Evolutionary conservation across 129 eudicot genomes (phyloP).

Genomic region (Rutidosis leptorrhynchoides): DNA sequence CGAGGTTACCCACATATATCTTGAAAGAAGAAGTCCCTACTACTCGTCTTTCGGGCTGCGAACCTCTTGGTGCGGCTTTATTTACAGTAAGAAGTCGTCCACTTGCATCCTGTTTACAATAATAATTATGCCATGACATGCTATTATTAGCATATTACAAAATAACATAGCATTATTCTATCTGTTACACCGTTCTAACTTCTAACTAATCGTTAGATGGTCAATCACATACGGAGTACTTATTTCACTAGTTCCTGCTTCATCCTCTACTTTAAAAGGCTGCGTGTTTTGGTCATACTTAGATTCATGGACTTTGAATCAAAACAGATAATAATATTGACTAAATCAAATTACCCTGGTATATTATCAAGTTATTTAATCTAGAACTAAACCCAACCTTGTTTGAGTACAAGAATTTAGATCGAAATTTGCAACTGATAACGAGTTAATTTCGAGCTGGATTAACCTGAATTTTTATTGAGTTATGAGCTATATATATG

Average conservation of each 20-base stretch:
- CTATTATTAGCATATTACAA: too few relatives aligned
- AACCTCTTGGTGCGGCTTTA: conserved; percentile 67
- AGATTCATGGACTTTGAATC: neutral
- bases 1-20: conserved; percentile 59
- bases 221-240: conserved; percentile 6
- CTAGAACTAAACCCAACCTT: neutral
- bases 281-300: too few relatives aligned
- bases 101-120: conserved; percentile 41
- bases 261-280: too few relatives aligned
- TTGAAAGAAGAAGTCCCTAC: conserved; percentile 41
- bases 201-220: neutral
- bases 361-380: neutral
- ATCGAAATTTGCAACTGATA: neutral
- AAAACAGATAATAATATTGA: neutral
- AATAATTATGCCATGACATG: conserved; percentile 12
- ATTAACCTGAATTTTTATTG: neutral
- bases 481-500: neutral
- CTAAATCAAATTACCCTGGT: neutral
- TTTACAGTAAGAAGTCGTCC: conserved; percentile 57
- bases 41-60: conserved; percentile 46
- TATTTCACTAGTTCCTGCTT: too few relatives aligned
- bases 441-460: neutral
- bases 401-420: neutral
- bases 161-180: conserved; percentile 2
- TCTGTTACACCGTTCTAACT: neutral